Evolutionary conservation across 306 rosid genomes (phyloP).

Genomic region (Bauhinia variegata): DNA sequence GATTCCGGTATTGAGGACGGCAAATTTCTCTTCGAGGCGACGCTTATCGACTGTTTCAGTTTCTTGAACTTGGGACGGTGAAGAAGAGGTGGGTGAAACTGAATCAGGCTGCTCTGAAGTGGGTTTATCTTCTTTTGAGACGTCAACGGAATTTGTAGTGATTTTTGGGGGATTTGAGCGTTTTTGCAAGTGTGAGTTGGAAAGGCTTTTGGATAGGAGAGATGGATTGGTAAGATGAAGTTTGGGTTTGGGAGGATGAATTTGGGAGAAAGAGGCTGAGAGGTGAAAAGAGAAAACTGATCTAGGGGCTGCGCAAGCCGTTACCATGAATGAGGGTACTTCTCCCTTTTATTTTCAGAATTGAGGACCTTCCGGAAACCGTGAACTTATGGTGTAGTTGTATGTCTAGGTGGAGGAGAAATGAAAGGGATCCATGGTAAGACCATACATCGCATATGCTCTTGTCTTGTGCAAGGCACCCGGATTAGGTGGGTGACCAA

Average conservation of each 20-base stretch:
- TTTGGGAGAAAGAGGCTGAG: slow-evolving; percentile 57
- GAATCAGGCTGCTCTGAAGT: slow-evolving; percentile 42
- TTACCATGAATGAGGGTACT: background rate
- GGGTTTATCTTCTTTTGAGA: slow-evolving; percentile 80
- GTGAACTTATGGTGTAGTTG: background rate
- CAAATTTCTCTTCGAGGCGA: slow-evolving; percentile 87
- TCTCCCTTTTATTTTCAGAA: background rate
- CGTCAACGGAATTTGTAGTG: slow-evolving; percentile 56
- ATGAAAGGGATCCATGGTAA: slow-evolving; percentile 53
- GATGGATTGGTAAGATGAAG: background rate
- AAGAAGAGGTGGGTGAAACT: slow-evolving; percentile 17
- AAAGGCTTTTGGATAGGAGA: slow-evolving; percentile 34
- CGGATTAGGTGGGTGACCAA: slow-evolving; percentile 79
- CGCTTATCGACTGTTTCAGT: slow-evolving; percentile 51
- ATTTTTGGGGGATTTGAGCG: slow-evolving; percentile 36
- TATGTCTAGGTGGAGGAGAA: slow-evolving; percentile 60
- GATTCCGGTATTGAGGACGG: slow-evolving; percentile 83
- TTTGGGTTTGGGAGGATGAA: slow-evolving; percentile 41
- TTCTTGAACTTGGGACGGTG: slow-evolving; percentile 12
- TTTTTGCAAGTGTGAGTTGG: slow-evolving; percentile 13
- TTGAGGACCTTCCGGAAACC: background rate
- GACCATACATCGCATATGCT: slow-evolving; percentile 52
- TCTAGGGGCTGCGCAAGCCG: slow-evolving; percentile 66
- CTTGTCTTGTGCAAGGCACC: slow-evolving; percentile 25
- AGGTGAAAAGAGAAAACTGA: slow-evolving; percentile 63